Conservation (phyloP, 2,329 filamentous ascomycete species). For the Aspergillus awamori region DNA sequence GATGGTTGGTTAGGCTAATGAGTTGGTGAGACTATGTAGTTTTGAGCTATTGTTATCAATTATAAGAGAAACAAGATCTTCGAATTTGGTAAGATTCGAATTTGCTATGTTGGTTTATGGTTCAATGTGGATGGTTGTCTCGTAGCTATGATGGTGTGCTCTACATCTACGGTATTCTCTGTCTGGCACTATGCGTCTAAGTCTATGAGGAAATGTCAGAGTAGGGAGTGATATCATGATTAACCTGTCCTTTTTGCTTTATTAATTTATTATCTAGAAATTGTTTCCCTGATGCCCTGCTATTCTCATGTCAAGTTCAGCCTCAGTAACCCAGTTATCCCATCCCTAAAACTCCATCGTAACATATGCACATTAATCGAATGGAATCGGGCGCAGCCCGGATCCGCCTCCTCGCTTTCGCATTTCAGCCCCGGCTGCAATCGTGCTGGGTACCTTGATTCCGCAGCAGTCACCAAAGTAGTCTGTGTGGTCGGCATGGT, state of each 20-base stretch:
- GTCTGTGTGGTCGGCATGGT: constrained; percentile 58
- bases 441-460: constrained; percentile 92
- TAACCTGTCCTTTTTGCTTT: background rate
- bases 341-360: background rate
- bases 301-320: constrained; percentile 1
- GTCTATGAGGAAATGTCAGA: no score
- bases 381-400: constrained; percentile 63
- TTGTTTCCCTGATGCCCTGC: background rate
- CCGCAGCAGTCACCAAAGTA: constrained; percentile 96
- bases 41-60: no score
- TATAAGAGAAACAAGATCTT: no score
- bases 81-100: no score
- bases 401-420: constrained; percentile 69
- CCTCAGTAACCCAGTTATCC: constrained; percentile 3
- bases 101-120: no score
- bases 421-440: constrained; percentile 88
- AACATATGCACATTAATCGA: constrained; percentile 39
- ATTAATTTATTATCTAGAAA: background rate
- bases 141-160: no score
- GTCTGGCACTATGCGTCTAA: no score
- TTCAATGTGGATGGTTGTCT: no score
- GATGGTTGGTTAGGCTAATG: background rate
- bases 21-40: background rate
- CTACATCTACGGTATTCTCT: no score
- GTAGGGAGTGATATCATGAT: background rate